Percentiles rank a stretch among this genome's conserved stretches.
phyloP scores from a whole-genome alignment of 306 rosid genomes.

The Trifolium dubium region DNA sequence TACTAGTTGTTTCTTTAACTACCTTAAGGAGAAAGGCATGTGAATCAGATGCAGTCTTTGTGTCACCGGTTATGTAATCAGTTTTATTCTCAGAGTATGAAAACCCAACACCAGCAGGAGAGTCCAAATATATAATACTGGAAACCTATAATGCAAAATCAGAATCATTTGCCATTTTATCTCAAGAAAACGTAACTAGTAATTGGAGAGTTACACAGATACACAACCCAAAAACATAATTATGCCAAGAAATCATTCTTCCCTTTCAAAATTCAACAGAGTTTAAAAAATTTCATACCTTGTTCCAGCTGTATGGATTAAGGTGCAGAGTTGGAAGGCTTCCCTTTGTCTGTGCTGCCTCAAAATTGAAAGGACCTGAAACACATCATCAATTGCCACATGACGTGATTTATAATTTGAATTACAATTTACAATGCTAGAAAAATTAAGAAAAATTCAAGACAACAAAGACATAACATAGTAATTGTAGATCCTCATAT shows the following conservation, averaged over 20 bases:
- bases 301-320: constrained; percentile 94
- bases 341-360: constrained; percentile 59
- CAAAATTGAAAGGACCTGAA: constrained; percentile 93
- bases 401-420: constrained; percentile 9
- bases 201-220: constrained; percentile 7
- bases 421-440: background rate
- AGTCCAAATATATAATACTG: constrained; percentile 85
- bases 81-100: constrained; percentile 73
- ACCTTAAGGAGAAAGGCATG: constrained; percentile 92
- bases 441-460: background rate
- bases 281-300: constrained; percentile 51
- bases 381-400: constrained; percentile 21
- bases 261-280: constrained; percentile 2
- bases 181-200: constrained; percentile 16
- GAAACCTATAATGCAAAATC: constrained; percentile 68
- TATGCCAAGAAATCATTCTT: constrained; percentile 12
- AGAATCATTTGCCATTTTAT: constrained; percentile 24
- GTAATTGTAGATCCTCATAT: no score
- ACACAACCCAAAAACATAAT: background rate
- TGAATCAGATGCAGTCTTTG: constrained; percentile 77
- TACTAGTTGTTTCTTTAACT: constrained; percentile 23
- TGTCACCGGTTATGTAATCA: constrained; percentile 80
- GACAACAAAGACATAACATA: no score
- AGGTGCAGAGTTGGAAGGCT: constrained; percentile 69
- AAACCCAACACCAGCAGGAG: constrained; percentile 95